Conservation (phyloP, 2,329 filamentous ascomycete genomes). For the Botrytis fragariae region DNA sequence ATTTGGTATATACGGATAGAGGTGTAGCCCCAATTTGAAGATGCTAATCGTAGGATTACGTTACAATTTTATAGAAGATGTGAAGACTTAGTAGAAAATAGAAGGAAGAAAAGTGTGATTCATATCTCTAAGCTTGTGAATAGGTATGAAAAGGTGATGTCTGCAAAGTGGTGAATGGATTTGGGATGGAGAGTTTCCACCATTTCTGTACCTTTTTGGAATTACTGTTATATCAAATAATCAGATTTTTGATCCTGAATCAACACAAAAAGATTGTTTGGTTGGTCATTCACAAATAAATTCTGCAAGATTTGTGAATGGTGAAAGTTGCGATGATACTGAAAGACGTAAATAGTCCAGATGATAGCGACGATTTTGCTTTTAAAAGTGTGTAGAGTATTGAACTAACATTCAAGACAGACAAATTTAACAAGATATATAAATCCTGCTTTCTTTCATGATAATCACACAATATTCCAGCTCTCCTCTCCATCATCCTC, state of each 20-base stretch:
- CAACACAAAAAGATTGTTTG: not conserved
- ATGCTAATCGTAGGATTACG: not conserved
- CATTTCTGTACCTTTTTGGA: rapidly evolving
- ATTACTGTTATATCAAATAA: not conserved
- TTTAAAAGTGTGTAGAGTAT: not conserved
- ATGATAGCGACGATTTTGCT: not conserved
- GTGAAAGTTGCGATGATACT: not conserved
- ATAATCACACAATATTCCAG: not conserved
- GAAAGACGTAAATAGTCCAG: not conserved
- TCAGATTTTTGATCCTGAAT: not conserved
- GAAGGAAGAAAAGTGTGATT: not conserved
- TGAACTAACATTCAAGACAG: not conserved
- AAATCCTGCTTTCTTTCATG: not conserved
- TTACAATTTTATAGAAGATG: not conserved
- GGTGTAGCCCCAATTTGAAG: no score
- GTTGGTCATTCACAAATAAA: not conserved
- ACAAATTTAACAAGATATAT: not conserved
- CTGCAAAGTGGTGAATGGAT: not conserved
- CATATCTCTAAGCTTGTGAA: not conserved
- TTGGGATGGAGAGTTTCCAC: not conserved
- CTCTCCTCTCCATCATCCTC: not conserved
- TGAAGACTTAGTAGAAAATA: not conserved
- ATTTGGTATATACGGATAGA: not conserved
- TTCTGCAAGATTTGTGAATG: not conserved
- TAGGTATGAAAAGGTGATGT: not conserved